Evolutionary conservation across 208 protist species (phyloP), one percentile per base, ranked within the genome.

Genomic region (Herpetomonas samuelpessoai): DNA sequence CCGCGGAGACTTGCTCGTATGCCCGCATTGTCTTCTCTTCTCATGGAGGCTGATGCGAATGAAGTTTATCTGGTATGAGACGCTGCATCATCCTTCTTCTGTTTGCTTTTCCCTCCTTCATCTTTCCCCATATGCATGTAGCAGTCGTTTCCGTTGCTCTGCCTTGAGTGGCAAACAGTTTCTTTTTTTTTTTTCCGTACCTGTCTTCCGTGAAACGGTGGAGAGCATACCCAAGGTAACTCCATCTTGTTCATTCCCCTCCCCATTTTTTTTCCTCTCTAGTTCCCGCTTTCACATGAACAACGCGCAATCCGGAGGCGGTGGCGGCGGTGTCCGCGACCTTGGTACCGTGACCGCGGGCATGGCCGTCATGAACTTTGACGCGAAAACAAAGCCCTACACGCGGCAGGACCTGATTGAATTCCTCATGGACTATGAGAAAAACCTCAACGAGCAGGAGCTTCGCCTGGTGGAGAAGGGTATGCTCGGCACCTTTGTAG

Each of bases 321-420:
- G 78, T 50, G 86, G 86, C n/a, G 86, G 86, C 54, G 86, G 86
- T 25, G 70, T 86, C 38, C 76, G 79, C 19, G 86, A 93, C 24
- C 67, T 93, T 25, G 86, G 86, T 48, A 90, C 83, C n/a, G 86
- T 93, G n/a, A 90, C 83, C 19, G 83, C 75, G 1, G 83, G 83
- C 39, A 93, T 93, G 86, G 83, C 82, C 21, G 72, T 93, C 60
- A 85, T 87, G 79, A 87, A 86, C 64, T 93, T 90, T 64, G 83
- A 93, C 35, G 65, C 88, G 39, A 89, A 90, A 57, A 93, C 86
- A 10, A 76, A 76, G 41, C 86, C 86, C n/a, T 91, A 91, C 68
- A 93, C 79, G 18, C 86, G 86, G n/a, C 50, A 67, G 10, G 86
- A 93, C 53, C 45, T 93, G 28, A 51, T 93, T 24, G 52, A 78